Evolutionary conservation across 805 yeast species (phyloP).

Genomic region (Yarrowia divulgata): DNA sequence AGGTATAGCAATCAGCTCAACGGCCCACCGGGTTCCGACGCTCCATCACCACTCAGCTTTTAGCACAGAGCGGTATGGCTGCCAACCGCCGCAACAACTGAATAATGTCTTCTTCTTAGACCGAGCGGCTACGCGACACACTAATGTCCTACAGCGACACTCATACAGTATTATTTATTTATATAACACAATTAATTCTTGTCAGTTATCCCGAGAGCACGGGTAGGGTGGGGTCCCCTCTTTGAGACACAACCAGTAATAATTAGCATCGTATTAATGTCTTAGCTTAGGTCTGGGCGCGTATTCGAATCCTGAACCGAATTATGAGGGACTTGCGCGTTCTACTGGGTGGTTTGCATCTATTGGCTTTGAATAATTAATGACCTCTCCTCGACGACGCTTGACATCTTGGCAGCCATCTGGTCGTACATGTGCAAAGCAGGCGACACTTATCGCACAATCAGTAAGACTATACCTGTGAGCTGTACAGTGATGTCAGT

Average conservation of each 20-base stretch:
- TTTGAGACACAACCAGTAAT: background rate
- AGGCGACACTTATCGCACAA: background rate
- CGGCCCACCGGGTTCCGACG: background rate
- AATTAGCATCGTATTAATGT: background rate
- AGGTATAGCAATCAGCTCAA: conserved; percentile 12
- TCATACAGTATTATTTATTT: conserved; percentile 34
- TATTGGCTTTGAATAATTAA: background rate
- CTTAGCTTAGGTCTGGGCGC: background rate
- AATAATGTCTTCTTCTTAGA: conserved; percentile 23
- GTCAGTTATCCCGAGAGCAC: background rate
- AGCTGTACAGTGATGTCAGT: conserved; percentile 17
- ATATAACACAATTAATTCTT: conserved; percentile 29
- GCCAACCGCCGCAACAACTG: conserved; percentile 21
- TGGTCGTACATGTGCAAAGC: background rate
- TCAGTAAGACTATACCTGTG: background rate
- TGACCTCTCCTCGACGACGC: background rate
- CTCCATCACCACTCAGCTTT: conserved; percentile 1
- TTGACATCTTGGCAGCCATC: background rate
- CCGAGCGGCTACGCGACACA: conserved; percentile 7
- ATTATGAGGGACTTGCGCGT: background rate
- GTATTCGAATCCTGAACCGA: background rate
- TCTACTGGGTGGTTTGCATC: background rate
- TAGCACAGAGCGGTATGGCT: background rate
- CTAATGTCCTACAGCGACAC: background rate
- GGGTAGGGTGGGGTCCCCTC: background rate